Percentiles rank a stretch among this genome's conserved stretches.
These are phyloP conservation scores for Cladophialophora psammophila DNA, from an alignment of 2,329 filamentous ascomycete species.

Conservation along the genomic window DNA sequence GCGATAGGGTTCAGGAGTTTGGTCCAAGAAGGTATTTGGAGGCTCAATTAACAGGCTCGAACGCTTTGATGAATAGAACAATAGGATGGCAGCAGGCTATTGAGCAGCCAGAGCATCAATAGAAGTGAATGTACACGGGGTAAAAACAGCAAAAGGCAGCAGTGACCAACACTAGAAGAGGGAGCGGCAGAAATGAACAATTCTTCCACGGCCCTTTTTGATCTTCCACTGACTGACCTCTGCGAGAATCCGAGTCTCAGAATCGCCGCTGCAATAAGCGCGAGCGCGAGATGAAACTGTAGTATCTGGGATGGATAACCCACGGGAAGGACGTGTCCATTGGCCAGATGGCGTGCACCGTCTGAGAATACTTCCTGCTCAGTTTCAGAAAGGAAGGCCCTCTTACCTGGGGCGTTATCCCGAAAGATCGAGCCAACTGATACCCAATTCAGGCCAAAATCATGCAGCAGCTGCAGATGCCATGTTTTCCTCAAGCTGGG, in stretches of 20 bases:
- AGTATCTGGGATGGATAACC: conserved; percentile 24
- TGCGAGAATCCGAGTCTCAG: conserved; percentile 6
- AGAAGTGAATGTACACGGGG: conserved; percentile 20
- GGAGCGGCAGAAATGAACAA: conserved; percentile 23
- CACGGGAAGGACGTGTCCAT: conserved; percentile 32
- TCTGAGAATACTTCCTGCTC: conserved; percentile 28
- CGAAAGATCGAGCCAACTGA: conserved; percentile 12
- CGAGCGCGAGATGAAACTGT: conserved; percentile 35
- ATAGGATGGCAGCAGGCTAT: conserved; percentile 30
- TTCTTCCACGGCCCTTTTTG: conserved; percentile 25
- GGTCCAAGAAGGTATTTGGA: conserved; percentile 8
- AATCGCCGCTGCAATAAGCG: conserved; percentile 27
- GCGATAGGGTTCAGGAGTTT: conserved; percentile 2
- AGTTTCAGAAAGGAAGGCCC: conserved; percentile 30
- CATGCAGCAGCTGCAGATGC: conserved; percentile 16
- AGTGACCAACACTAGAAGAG: conserved; percentile 21
- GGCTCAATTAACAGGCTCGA: conserved; percentile 6
- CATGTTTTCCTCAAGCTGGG: conserved; percentile 29
- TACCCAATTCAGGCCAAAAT: conserved; percentile 20
- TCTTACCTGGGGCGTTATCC: conserved; percentile 19
- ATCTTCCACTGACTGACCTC: not conserved
- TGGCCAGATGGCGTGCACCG: conserved; percentile 25
- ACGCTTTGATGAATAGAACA: conserved; percentile 26
- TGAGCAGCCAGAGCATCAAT: conserved; percentile 29
- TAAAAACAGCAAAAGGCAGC: conserved; percentile 2